Base-by-base conservation (phyloP, 176 grass and related monocot genomes). In the Raddia distichophylla region DNA sequence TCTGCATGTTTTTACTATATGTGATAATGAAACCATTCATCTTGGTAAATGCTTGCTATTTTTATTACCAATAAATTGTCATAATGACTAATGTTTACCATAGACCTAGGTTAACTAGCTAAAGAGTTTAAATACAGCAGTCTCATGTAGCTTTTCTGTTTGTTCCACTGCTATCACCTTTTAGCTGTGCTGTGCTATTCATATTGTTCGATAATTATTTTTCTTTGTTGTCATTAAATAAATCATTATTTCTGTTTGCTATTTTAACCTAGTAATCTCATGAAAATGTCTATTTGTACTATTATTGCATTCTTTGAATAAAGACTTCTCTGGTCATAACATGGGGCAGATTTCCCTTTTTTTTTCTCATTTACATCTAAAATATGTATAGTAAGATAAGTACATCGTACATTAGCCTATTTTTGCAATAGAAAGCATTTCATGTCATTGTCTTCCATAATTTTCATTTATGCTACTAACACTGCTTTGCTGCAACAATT, bases 401-500 rank as follows among this genome's bases (percentile, higher is more conserved):
- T 27, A 33, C 59, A 18, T 40, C 18, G 59, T 12, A 9, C 65
- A 33, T 44, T 44, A 55, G 43, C 42, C 7, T 51, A 33, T 60
- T n/a, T n/a, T 22, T 53, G 0, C n/a, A 37, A 46, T 3, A 65
- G 5, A 53, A 45, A 53, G 9, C 60, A 69, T 82, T 63, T 51
- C 59, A 7, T 55, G 10, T 5, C 60, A 71, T 34, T 20, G 45
- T 76, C n/a, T 7, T 52, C 34, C 37, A 47, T 71, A 47, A 37
- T 32, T 68, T 81, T 20, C 37, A 64, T 56, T 72, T 65, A 58
- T 13, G 42, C 6, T 35, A 18, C 71, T 65, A 77, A 82, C 17
- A 75, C 58, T 53, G 22, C 8, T 75, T 80, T 4, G n/a, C 27
- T 77, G 7, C 47, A 82, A 69, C 34, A 32, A 40, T 71, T 89